Evolutionary conservation across 2,329 filamentous ascomycete species (phyloP), one percentile per base, ranked within the genome.

Genomic region (Ceratocystis alfenasii): DNA sequence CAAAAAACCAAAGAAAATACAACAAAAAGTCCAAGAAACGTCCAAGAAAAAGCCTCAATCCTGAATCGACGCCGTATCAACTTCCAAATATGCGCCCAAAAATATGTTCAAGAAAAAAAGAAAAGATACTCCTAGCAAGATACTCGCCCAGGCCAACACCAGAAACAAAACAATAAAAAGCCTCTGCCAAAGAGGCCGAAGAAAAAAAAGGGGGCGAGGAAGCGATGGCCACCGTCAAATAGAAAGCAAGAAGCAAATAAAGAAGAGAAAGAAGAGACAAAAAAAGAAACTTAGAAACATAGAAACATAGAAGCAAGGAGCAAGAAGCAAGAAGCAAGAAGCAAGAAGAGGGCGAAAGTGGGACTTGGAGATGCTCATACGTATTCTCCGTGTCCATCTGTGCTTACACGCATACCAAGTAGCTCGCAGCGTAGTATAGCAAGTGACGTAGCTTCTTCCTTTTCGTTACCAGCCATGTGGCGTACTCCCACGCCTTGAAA

Each of bases 161-260:
- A 62, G 36, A 45, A 67, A 60, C 28, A 45, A 17, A 30, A 63
- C 45, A 50, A 48, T 44, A 64, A 65, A 33, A 30, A 46, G 12
- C 22, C 50, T 10, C 53, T 59, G 25, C 30, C 30, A 48, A 48
- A 25, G 62, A 64, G 33, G 50, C 10, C 12, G 10, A 41, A 46
- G 61, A 60, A 63, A 61, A 46, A 63, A 64, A 60, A 55, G 20
- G 25, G 17, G 22, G 20, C 53, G 7, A 33, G 50, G 44, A 44
- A 45, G 44, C 20, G 22, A 12, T 15, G 33, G 61, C 25, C 63
- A 1, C 50, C 41, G 46, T 22, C 57, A 65, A 62, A 62, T 50
- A 65, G 17, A 33, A 60, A 60, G 28, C 55, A 44, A 62, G 53
- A 65, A 44, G 6, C 15, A 30, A 36, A 55, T 30, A 46, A 28